Percentiles rank a stretch among this genome's conserved stretches.
Evolutionary conservation across 257 asterid species (phyloP).

Genomic region (Fraxinus excelsior): DNA sequence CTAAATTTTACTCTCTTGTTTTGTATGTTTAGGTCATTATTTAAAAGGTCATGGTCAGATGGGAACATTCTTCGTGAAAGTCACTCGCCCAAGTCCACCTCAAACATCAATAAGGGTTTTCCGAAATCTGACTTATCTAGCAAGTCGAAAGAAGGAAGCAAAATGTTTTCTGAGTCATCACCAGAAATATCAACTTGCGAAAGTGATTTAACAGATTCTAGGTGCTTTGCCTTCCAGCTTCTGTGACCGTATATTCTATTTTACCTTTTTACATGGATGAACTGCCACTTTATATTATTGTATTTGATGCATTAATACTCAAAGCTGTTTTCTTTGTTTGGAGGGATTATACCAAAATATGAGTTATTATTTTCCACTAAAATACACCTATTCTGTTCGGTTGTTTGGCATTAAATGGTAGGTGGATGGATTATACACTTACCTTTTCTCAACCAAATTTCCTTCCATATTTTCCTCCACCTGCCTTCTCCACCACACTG

Average conservation of each 20-base stretch:
- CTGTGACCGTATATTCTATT: slow-evolving; percentile 1
- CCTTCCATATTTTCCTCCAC: background rate
- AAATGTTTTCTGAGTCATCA: slow-evolving; percentile 64
- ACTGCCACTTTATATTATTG: slow-evolving; percentile 14
- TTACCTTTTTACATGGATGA: slow-evolving; percentile 15
- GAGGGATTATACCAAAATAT: background rate
- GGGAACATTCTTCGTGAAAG: slow-evolving; percentile 77
- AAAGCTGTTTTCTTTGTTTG: slow-evolving; percentile 5
- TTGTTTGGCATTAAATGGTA: background rate
- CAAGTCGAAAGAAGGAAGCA: slow-evolving; percentile 52
- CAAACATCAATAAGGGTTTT: slow-evolving; percentile 43
- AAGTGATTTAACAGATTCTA: slow-evolving; percentile 58
- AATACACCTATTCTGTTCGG: background rate
- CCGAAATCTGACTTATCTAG: slow-evolving; percentile 47
- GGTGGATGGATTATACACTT: background rate
- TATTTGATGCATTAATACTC: background rate
- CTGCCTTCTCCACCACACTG: background rate
- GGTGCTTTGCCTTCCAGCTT: slow-evolving; percentile 48
- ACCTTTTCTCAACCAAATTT: background rate
- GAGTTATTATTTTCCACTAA: background rate
- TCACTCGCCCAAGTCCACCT: slow-evolving; percentile 46
- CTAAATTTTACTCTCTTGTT: slow-evolving; percentile 25
- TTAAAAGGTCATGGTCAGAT: slow-evolving; percentile 87
- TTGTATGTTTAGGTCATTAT: slow-evolving; percentile 51
- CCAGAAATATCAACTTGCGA: slow-evolving; percentile 63